phyloP scores from a whole-genome alignment of 768 basidiomycete species.

The Lactifluus echinatus region DNA sequence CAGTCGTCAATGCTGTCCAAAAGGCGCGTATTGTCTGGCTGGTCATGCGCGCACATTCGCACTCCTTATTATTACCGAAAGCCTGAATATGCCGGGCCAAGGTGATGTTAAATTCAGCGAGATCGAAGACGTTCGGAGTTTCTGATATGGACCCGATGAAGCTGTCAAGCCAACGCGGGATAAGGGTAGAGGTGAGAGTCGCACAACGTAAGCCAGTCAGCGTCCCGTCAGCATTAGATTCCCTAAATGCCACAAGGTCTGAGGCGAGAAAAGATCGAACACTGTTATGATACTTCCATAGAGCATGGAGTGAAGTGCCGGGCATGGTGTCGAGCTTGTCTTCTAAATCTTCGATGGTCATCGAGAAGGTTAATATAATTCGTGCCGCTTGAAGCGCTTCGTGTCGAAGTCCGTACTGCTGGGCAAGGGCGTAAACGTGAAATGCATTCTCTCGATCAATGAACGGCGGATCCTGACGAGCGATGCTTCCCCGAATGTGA shows the following conservation, averaged over 20 bases:
- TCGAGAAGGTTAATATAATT: background rate
- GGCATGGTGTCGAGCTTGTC: background rate
- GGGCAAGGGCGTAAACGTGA: background rate
- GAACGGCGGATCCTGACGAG: background rate
- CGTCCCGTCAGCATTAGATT: background rate
- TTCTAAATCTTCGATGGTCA: background rate
- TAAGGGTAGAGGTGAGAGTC: background rate
- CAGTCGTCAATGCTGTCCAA: background rate
- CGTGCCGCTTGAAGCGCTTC: background rate
- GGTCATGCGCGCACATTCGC: background rate
- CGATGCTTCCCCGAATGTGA: background rate
- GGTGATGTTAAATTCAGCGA: background rate
- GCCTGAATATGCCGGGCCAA: background rate
- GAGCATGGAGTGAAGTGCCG: background rate
- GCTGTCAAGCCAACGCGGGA: constrained; percentile 1
- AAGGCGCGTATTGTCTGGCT: background rate
- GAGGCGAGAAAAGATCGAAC: background rate
- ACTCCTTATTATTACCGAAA: background rate
- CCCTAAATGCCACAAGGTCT: background rate
- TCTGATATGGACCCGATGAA: background rate
- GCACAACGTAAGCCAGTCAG: background rate
- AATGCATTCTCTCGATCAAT: background rate
- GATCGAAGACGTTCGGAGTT: background rate
- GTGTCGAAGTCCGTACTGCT: background rate
- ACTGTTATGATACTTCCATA: background rate